A percentile compares a stretch with the other conserved stretches of the same genome.
These are phyloP conservation scores for Teunomyces cretensis DNA, from an alignment of 805 yeast species.

Conservation along the genomic window DNA sequence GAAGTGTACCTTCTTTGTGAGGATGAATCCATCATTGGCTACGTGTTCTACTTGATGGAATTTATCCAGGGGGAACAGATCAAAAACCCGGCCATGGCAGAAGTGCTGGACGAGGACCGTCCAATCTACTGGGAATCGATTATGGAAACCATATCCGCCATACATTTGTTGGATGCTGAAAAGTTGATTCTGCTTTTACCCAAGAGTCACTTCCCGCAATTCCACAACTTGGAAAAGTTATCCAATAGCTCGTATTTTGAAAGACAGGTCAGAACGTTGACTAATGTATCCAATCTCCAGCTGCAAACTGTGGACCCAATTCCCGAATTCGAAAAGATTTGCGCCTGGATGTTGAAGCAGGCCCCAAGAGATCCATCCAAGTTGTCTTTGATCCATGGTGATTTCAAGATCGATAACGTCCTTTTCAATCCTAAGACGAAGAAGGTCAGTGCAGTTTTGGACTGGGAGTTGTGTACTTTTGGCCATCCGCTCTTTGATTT, in stretches of 20 bases:
- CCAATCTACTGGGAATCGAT: constrained; percentile 47
- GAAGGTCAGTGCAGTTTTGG: constrained; percentile 53
- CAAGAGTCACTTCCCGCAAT: constrained; percentile 42
- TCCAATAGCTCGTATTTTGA: constrained; percentile 43
- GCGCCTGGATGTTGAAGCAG: constrained; percentile 39
- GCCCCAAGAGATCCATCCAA: constrained; percentile 50
- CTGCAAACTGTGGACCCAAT: constrained; percentile 44
- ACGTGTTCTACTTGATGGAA: constrained; percentile 61
- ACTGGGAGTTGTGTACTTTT: constrained; percentile 66
- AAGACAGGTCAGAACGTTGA: constrained; percentile 51
- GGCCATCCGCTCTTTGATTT: constrained; percentile 67
- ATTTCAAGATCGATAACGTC: constrained; percentile 63
- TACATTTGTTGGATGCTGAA: constrained; percentile 50
- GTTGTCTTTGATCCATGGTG: constrained; percentile 58
- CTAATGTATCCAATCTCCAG: constrained; percentile 40
- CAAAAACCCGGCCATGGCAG: constrained; percentile 51
- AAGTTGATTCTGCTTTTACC: constrained; percentile 46
- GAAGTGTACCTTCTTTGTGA: constrained; percentile 52
- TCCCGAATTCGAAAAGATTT: constrained; percentile 44
- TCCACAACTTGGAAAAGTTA: constrained; percentile 22
- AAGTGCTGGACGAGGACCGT: constrained; percentile 24
- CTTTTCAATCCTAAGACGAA: constrained; percentile 55
- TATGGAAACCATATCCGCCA: constrained; percentile 45
- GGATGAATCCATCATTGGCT: constrained; percentile 53
- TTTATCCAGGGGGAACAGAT: constrained; percentile 57